Evolutionary conservation across 495 filamentous ascomycete species (phyloP).

Genomic region (Podospora pseudopauciseta): DNA sequence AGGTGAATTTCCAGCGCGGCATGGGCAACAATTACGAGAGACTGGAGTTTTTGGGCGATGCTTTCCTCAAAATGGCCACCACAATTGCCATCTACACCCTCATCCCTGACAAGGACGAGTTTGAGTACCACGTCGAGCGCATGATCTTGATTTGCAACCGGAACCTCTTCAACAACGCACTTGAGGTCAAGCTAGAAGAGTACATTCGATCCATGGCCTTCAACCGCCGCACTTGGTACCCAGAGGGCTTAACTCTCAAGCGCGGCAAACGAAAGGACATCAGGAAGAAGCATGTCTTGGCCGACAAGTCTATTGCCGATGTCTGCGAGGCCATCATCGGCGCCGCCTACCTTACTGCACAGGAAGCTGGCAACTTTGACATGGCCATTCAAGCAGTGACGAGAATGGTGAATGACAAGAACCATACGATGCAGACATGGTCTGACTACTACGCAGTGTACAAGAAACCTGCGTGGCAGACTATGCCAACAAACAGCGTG

Average conservation of each 20-base stretch:
- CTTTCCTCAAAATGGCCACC: constrained; percentile 93
- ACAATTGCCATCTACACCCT: constrained; percentile 76
- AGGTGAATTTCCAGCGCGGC: constrained; percentile 73
- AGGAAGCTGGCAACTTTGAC: constrained; percentile 55
- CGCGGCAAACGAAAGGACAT: constrained; percentile 49
- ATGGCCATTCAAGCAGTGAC: constrained; percentile 82
- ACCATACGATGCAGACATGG: constrained; percentile 66
- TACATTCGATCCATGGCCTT: constrained; percentile 83
- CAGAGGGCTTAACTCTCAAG: constrained; percentile 60
- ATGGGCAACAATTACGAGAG: constrained; percentile 98
- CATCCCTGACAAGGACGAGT: constrained; percentile 77
- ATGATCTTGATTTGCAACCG: constrained; percentile 92
- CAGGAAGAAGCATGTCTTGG: constrained; percentile 56
- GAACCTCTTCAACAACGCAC: constrained; percentile 76
- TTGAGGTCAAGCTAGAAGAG: constrained; percentile 63
- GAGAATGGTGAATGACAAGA: constrained; percentile 60
- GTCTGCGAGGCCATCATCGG: constrained; percentile 95
- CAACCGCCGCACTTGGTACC: constrained; percentile 78
- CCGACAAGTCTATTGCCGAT: constrained; percentile 92
- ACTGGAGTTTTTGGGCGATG: constrained; percentile 90
- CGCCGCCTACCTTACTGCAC: constrained; percentile 69
- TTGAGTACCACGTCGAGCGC: constrained; percentile 80
- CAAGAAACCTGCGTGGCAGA: constrained; percentile 68
- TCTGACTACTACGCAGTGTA: constrained; percentile 71
- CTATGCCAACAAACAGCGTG: constrained; percentile 50